Percentiles rank a stretch among this genome's conserved stretches.
Evolutionary conservation across 2,329 filamentous ascomycete species (phyloP).

Genomic region (Dryadomyces quercivorus): DNA sequence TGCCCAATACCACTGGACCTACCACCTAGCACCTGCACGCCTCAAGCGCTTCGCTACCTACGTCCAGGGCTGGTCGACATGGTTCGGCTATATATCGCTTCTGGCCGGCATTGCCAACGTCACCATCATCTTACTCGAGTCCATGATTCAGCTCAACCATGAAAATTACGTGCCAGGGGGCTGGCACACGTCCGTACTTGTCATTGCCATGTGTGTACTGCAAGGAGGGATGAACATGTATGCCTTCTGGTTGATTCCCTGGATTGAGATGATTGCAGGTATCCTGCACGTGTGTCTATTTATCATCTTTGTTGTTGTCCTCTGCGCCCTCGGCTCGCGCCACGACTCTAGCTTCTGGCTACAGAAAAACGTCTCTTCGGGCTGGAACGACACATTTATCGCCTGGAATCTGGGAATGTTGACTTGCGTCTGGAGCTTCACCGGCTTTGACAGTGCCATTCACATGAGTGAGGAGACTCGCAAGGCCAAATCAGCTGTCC

Average conservation of each 20-base stretch:
- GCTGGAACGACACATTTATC: conserved; percentile 16
- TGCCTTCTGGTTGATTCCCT: conserved; percentile 24
- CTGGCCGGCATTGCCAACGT: conserved; percentile 22
- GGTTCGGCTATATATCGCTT: conserved; percentile 26
- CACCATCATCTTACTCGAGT: conserved; percentile 20
- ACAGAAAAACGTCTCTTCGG: conserved; percentile 15
- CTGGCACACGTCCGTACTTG: conserved; percentile 27
- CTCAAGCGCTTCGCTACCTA: conserved; percentile 5
- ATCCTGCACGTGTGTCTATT: conserved; percentile 19
- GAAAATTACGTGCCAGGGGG: conserved; percentile 5
- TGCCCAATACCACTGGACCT: conserved; percentile 30
- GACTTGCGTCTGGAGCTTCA: conserved; percentile 20
- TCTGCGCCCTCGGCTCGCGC: conserved; percentile 19
- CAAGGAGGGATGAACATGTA: conserved; percentile 18
- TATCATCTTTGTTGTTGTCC: conserved; percentile 22
- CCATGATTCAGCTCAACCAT: conserved; percentile 8
- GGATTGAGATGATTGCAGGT: conserved; percentile 24
- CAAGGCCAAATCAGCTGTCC: conserved; percentile 31
- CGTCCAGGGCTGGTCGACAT: conserved; percentile 25
- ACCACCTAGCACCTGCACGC: conserved; percentile 6
- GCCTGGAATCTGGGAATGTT: conserved; percentile 24
- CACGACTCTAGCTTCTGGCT: conserved; percentile 19
- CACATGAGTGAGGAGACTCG: conserved; percentile 34
- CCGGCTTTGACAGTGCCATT: conserved; percentile 31
- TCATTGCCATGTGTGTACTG: conserved; percentile 21